Evolutionary conservation across 108 stramenopile species (phyloP).

Genomic region (Nannochloropsis oceanica): DNA sequence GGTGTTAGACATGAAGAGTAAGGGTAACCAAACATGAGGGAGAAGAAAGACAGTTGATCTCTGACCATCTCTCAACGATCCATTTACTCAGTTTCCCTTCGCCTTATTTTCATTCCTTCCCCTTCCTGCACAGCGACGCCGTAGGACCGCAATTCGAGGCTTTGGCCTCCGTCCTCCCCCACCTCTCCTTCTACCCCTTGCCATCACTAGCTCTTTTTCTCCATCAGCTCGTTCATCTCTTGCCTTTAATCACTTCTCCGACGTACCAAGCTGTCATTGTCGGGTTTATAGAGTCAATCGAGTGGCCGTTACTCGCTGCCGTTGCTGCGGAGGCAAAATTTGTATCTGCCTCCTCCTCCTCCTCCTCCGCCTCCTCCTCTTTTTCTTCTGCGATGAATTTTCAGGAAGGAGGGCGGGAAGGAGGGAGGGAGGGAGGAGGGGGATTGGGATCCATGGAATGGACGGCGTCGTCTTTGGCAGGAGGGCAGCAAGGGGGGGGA

Average conservation of each 20-base stretch:
- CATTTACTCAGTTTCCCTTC: too few species aligned
- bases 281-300: background rate
- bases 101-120: background rate
- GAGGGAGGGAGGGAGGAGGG: background rate
- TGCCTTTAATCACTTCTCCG: background rate
- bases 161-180: background rate
- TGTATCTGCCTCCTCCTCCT: too few species aligned
- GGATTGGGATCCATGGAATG: too few species aligned
- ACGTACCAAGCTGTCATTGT: background rate
- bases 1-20: too few species aligned
- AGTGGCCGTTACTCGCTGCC: background rate
- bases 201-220: background rate
- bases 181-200: background rate
- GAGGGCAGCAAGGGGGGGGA: background rate
- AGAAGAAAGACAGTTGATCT: too few species aligned
- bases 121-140: background rate
- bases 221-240: background rate
- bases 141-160: background rate
- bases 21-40: too few species aligned
- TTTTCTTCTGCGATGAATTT: background rate
- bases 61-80: too few species aligned
- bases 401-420: background rate
- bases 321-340: background rate
- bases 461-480: too few species aligned
- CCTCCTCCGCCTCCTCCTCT: background rate